Evolutionary conservation across 441 rosid genomes (phyloP), one percentile per base, ranked within the genome.

Genomic region (Hura crepitans): DNA sequence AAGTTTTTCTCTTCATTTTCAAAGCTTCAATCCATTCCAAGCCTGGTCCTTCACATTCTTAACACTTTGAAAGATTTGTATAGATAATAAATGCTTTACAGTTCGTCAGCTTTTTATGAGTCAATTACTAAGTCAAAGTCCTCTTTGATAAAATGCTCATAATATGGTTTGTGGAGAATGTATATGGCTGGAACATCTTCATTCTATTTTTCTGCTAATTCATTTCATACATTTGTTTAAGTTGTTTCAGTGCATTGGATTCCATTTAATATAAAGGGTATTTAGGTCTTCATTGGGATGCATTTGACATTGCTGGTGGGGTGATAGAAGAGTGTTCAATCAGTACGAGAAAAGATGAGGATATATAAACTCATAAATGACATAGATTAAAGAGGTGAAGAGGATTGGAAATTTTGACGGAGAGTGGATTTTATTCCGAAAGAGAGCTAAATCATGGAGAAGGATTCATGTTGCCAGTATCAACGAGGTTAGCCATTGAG

Each of bases 1-100:
- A 80, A 76, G 87, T 76, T 74, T 69, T 25, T 71, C 18, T 62
- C 49, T 74, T 74, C 61, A 39, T 66, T 64, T 55, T 42, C 56
- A 18, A 54, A 28, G 39, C 5, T 27, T 23, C 58, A 35, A 37
- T 72, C 37, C 50, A 33, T 66, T 70, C 23, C 17, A 68, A 54
- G 17, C 39, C 30, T 51, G 23, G 4, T 30, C 49, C 53, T 63
- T 30, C 37, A 27, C 23, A 35, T 4, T 72, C 75, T 72, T 28
- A 13, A 30, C 23, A 47, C 10, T 33, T 45, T 31, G 47, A 18
- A 57, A 31, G 22, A 50, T 46, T 35, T 31, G 18, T 27, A 5
- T 13, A 0, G 6, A 37, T n/a, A 35, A 27, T 17, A 42, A 39
- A 25, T 66, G 23, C 39, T 50, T 58, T 37, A 4, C 33, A 5